phyloP scores from a whole-genome alignment of 805 yeast species.

The Candida sithepensis region DNA sequence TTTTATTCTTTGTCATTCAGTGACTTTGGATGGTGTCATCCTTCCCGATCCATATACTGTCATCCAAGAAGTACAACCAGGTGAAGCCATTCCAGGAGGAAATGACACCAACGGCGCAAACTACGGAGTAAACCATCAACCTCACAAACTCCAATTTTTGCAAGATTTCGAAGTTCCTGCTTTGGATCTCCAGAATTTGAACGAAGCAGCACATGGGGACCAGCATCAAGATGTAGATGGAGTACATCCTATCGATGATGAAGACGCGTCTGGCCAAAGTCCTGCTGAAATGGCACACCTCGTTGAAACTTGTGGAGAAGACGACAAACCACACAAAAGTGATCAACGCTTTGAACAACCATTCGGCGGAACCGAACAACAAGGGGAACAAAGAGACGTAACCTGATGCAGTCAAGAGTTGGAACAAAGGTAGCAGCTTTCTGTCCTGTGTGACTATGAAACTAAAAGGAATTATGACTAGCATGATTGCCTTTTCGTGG shows the following conservation, averaged over 20 bases:
- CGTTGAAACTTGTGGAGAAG: constrained; percentile 67
- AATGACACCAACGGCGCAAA: constrained; percentile 81
- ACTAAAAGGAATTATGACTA: constrained; percentile 83
- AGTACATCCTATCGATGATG: constrained; percentile 65
- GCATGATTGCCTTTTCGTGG: constrained; percentile 93
- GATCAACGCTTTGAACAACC: constrained; percentile 69
- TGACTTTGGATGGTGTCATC: constrained; percentile 2
- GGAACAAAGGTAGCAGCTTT: constrained; percentile 67
- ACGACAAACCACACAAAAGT: constrained; percentile 84
- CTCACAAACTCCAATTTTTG: constrained; percentile 68
- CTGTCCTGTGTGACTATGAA: constrained; percentile 70
- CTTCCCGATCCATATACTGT: constrained; percentile 52
- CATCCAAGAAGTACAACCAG: constrained; percentile 86
- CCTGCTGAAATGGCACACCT: constrained; percentile 49
- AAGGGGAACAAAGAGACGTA: constrained; percentile 87
- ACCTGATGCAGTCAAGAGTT: constrained; percentile 72
- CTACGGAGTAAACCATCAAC: constrained; percentile 78
- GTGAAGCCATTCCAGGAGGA: constrained; percentile 85
- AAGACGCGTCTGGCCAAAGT: constrained; percentile 47
- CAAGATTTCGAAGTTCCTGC: constrained; percentile 48
- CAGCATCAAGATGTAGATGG: constrained; percentile 64
- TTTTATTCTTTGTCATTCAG: no score
- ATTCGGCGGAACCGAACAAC: constrained; percentile 74
- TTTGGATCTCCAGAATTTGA: constrained; percentile 51
- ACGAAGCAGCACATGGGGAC: constrained; percentile 53